Conservation (phyloP, 495 filamentous ascomycete genomes). For the Xylaria telfairii region DNA sequence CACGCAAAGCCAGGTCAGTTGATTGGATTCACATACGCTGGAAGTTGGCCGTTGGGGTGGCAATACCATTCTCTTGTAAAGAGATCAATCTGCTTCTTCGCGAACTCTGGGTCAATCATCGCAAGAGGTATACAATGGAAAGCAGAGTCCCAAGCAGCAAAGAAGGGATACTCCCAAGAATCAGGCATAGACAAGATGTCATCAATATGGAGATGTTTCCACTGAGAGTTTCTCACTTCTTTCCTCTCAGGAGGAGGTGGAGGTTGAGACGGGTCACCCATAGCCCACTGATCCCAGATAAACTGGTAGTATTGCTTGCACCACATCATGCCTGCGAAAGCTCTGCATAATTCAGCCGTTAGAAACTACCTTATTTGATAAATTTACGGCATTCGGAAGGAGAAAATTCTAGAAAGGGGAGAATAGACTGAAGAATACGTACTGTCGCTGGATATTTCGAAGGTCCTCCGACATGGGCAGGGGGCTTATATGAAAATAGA, state of each 20-base stretch:
- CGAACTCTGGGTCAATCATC: slow-evolving; percentile 97
- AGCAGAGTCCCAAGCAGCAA: slow-evolving; percentile 95
- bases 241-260: slow-evolving; percentile 84
- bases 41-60: slow-evolving; percentile 95
- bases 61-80: slow-evolving; percentile 99
- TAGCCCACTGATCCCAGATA: slow-evolving; percentile 96
- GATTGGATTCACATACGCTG: slow-evolving; percentile 46
- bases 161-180: slow-evolving; percentile 98
- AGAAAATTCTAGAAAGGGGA: too few species aligned
- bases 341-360: slow-evolving; percentile 36
- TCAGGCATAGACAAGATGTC: slow-evolving; percentile 97
- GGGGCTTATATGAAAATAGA: slow-evolving; percentile 91
- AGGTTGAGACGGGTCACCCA: slow-evolving; percentile 73
- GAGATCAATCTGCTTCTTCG: slow-evolving; percentile 95
- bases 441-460: slow-evolving; percentile 90
- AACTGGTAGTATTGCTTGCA: slow-evolving; percentile 96
- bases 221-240: slow-evolving; percentile 81
- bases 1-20: slow-evolving; percentile 8
- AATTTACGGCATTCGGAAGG: not conserved
- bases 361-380: not conserved
- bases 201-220: slow-evolving; percentile 92
- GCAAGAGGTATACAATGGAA: slow-evolving; percentile 95
- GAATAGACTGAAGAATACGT: not conserved
- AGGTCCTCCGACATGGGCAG: slow-evolving; percentile 94
- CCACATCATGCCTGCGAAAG: slow-evolving; percentile 96